These are phyloP conservation scores for Arthrobotrys sinensis DNA, from an alignment of 2,329 filamentous ascomycete genomes.

Conservation along the genomic window DNA sequence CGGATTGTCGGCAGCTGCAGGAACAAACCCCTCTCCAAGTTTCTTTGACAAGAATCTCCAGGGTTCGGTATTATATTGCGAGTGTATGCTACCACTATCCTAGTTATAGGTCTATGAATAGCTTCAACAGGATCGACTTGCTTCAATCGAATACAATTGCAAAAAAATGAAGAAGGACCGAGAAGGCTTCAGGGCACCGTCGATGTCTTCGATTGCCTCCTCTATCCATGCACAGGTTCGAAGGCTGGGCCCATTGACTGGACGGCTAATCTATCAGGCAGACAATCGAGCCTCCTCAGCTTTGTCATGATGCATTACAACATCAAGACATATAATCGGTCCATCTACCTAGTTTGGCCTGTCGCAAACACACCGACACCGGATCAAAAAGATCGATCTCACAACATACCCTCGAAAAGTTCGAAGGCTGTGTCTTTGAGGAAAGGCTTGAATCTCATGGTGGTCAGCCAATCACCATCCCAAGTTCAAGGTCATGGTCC, in stretches of 20 bases:
- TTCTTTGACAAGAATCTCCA: background rate
- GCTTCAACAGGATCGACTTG: background rate
- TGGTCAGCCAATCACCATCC: constrained; percentile 33
- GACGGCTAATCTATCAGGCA: constrained; percentile 42
- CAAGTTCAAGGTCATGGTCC: constrained; percentile 39
- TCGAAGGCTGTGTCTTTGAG: constrained; percentile 1
- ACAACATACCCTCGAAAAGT: constrained; percentile 6
- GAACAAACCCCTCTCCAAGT: constrained; percentile 6
- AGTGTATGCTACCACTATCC: background rate
- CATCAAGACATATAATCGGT: constrained; percentile 2
- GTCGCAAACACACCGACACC: constrained; percentile 22
- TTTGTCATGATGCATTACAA: constrained; percentile 28
- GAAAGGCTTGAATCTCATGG: constrained; percentile 11
- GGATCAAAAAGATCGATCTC: constrained; percentile 18
- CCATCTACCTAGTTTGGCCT: constrained; percentile 22
- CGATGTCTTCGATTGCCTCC: background rate
- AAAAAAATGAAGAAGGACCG: background rate
- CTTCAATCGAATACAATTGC: background rate
- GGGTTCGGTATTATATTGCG: background rate
- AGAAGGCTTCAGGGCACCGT: constrained; percentile 11
- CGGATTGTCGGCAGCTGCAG: constrained; percentile 30
- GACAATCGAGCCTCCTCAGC: constrained; percentile 3
- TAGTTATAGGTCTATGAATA: background rate
- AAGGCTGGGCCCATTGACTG: background rate
- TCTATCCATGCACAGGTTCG: background rate